Evolutionary conservation across 75 land plant species (phyloP), one percentile per base, ranked within the genome.

Genomic region (Pinus albicaulis): DNA sequence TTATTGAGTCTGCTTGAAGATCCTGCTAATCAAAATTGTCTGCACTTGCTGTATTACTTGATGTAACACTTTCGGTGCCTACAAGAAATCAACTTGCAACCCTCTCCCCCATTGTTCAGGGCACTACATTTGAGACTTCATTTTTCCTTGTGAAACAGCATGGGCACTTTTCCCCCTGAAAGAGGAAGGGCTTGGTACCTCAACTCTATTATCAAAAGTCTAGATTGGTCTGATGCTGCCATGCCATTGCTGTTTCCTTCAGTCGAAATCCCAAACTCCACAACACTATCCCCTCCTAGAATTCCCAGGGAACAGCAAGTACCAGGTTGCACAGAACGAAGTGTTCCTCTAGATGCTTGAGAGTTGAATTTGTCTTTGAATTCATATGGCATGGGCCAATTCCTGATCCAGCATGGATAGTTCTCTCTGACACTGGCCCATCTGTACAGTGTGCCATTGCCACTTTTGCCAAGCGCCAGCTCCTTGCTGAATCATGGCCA

Each of bases 11-110:
- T 63, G 62, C 56, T 72, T 52, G 14, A 48, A 68, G 73, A 28
- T 55, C 86, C 73, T 28, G 70, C 55, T 48, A 78, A 78, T 74
- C 87, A 76, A 41, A 78, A 80, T 13, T 74, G 78, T 24, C 57
- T 23, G 36, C 60, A 61, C 57, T 70, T 74, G 55, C 73, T 52
- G 58, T 57, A 56, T 63, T 63, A n/a, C 57, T 58, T 48, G 71
- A 20, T 24, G 58, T 19, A 17, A 62, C 44, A 31, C 71, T 80
- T 26, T 64, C 55, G 64, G 74, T 74, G 52, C 78, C 76, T 15
- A 59, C 22, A 63, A 73, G 38, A 20, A 56, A 57, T 38, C 73
- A 16, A 7, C 17, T 44, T 70, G 59, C 31, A 63, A 24, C 52
- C 57, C 22, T 55, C 55, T 68, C 57, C 56, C 56, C 56, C 23